Evolutionary conservation across 805 yeast genomes (phyloP), one percentile per base, ranked within the genome.

Genomic region (Myxozyma sirexii): DNA sequence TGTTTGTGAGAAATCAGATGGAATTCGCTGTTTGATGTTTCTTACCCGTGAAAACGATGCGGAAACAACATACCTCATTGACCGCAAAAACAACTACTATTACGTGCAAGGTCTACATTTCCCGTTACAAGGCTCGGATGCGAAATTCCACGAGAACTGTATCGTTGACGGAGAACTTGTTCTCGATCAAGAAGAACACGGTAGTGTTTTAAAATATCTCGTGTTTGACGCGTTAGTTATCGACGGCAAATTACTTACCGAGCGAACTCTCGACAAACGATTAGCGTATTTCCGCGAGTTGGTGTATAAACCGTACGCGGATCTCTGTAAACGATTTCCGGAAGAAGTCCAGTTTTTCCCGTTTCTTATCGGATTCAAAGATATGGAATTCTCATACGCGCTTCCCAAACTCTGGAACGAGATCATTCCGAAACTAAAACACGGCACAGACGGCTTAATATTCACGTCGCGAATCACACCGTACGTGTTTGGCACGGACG

Each of bases 1-100:
- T 66, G 99, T 94, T 0, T 96, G 99, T 76, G 99, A 94, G 70
- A 94, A 94, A 72, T 84, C 94, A 0, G 99, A 94, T 74, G 99
- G 99, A 0, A 76, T 93, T 50, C 78, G 99, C 54, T 90, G 96
- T 59, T 76, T 94, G 55, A 78, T 94, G 79, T 80, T 82, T 64
- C 74, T 77, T 26, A 75, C 82, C 35, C 87, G 86, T 56, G 86
- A 87, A 13, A 83, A 84, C 5, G 85, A 84, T 29, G 93, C 90
- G 48, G 98, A 94, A 72, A 93, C 96, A 2, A 88, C 90, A 6
- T 94, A 91, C 69, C 77, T 94, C 65, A 87, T 94, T 41, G 93
- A 96, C 31, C 80, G 99, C 69, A 93, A 87, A 65, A 89, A 90
- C 70, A 96, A 92, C 63, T 94, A 87, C 72, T 89, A 81, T 69